A percentile compares a stretch with the other conserved stretches of the same genome.
Conservation (phyloP, 202 grass and related monocot species). For the Dendrocalamus latiflorus region DNA sequence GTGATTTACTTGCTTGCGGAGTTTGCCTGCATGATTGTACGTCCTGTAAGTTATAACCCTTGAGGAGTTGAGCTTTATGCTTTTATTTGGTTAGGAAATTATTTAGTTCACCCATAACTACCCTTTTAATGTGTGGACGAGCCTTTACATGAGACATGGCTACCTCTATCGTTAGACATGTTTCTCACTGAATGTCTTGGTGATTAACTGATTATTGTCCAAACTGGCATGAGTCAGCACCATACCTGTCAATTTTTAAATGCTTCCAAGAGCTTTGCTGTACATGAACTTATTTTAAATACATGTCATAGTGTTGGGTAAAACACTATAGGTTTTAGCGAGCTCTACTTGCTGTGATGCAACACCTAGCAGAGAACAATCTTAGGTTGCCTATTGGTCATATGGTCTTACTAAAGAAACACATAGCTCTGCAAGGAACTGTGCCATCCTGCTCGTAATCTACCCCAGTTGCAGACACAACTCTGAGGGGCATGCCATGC, state of each 20-base stretch:
- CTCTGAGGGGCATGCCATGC: not conserved
- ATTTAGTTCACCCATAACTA: slow-evolving; percentile 5
- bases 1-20: slow-evolving; percentile 7
- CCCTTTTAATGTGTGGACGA: not conserved
- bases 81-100: slow-evolving; percentile 16
- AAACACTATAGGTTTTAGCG: not conserved
- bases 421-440: slow-evolving; percentile 15
- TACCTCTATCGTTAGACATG: not conserved
- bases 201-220: not conserved
- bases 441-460: not conserved
- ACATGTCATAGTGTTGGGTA: not conserved
- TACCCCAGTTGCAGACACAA: not conserved
- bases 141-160: not conserved
- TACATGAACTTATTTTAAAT: not conserved
- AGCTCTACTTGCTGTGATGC: not conserved
- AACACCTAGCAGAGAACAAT: not conserved
- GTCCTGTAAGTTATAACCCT: not conserved
- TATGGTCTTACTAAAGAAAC: not conserved
- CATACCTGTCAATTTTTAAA: not conserved
- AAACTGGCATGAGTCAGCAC: not conserved
- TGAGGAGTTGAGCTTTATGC: not conserved
- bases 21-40: not conserved
- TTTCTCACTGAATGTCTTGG: not conserved
- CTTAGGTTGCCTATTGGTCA: not conserved
- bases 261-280: not conserved